Conservation (phyloP, 108 stramenopile species). For the Cylindrotheca closterium region DNA sequence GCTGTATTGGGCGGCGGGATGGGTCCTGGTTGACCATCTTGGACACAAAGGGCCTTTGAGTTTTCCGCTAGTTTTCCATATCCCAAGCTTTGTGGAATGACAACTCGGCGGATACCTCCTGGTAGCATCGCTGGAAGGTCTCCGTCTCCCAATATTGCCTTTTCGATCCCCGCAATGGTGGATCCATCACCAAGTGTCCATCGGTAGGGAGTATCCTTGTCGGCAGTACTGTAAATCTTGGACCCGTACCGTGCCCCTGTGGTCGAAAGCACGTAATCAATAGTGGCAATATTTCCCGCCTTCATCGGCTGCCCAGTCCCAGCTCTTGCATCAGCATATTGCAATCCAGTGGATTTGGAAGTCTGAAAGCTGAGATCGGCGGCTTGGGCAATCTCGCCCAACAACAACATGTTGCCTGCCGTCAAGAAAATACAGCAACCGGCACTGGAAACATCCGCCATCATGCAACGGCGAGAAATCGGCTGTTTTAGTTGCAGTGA, state of each 20-base stretch:
- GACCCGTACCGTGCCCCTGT: constrained; percentile 72
- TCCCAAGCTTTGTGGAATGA: constrained; percentile 55
- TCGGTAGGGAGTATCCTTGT: constrained; percentile 59
- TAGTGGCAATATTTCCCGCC: constrained; percentile 44
- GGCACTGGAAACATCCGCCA: too few relatives aligned
- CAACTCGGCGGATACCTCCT: constrained; percentile 65
- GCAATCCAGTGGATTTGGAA: constrained; percentile 47
- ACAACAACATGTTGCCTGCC: too few relatives aligned
- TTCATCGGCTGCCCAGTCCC: constrained; percentile 39
- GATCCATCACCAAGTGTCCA: constrained; percentile 65
- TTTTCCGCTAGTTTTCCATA: constrained; percentile 39
- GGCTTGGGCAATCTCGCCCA: constrained; percentile 14
- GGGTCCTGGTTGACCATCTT: constrained; percentile 63
- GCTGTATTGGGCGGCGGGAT: constrained; percentile 49
- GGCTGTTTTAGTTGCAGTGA: too few relatives aligned
- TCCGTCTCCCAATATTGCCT: constrained; percentile 52
- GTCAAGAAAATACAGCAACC: too few relatives aligned
- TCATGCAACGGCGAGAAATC: too few relatives aligned
- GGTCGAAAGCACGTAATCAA: constrained; percentile 76
- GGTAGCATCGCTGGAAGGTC: constrained; percentile 44
- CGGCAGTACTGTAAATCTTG: constrained; percentile 61
- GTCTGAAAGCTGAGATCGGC: constrained; percentile 35
- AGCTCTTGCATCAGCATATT: constrained; percentile 67
- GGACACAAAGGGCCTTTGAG: constrained; percentile 15
- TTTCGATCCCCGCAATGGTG: constrained; percentile 64